Evolutionary conservation across 305 asterid genomes (phyloP), one percentile per base, ranked within the genome.

Genomic region (Solanum hybrid): DNA sequence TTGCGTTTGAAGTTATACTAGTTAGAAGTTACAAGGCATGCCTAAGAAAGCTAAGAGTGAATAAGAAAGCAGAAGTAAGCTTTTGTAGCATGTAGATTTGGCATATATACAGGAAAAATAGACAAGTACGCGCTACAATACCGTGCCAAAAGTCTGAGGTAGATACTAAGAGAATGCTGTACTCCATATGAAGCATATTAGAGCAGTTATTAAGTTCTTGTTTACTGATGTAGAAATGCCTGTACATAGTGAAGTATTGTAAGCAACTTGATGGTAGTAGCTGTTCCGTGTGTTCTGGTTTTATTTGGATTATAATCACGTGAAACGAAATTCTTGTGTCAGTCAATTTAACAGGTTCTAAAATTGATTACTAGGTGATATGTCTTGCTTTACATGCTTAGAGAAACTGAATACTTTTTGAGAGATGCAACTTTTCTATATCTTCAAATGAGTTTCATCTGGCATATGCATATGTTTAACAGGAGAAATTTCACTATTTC

Each of bases 401-500:
- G 9, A 77, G 46, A 77, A 75, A 29, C 35, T 28, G 73, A 14
- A 42, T 46, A 83, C 40, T 29, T 29, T 42, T 14, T 28, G 46
- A 77, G 87, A 83, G 40, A 83, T 28, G 71, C 22, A 42, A 20
- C 18, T 46, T 20, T 31, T 29, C 40, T 28, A 42, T 29, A 28
- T 83, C 40, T 46, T 46, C 73, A 42, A 12, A 42, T 42, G 74
- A 51, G 71, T 46, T 83, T 46, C 67, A 83, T 8, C 67, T 83
- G 42, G 10, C 28, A 42, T 10, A 42, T 18, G 71, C 5, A 16
- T 46, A 46, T 83, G 9, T 83, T 73, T 31, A 46, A 83, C 94
- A 97, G 99, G 97, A 86, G 92, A 93, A 90, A 35, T 91, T 57
- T 90, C 92, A 39, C 89, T 94, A 69, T 94, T 95, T 91, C 94